Percentiles rank a stretch among this genome's conserved stretches.
Evolutionary conservation across 495 filamentous ascomycete genomes (phyloP).

Genomic region (Friedmanniomyces simplex): DNA sequence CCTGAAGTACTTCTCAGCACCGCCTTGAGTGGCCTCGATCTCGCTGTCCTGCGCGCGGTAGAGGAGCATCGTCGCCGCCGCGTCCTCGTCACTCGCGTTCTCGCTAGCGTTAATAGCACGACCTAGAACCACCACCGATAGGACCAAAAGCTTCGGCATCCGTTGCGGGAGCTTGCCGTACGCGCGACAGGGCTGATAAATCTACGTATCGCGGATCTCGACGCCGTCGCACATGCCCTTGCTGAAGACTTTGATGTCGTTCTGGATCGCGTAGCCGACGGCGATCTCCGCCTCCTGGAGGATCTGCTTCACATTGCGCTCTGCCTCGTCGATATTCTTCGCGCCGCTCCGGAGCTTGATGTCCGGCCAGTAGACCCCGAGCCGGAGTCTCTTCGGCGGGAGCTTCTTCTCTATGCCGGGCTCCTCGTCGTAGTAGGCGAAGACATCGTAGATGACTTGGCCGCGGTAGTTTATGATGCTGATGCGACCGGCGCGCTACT

Average conservation of each 20-base stretch:
- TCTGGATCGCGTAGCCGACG: background rate
- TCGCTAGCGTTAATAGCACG: background rate
- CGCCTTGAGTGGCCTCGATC: background rate
- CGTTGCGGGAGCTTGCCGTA: background rate
- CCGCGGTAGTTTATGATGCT: background rate
- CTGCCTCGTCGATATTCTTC: background rate
- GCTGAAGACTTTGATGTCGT: background rate
- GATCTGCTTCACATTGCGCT: background rate
- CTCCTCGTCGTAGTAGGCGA: background rate
- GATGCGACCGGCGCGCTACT: background rate
- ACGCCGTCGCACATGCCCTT: background rate
- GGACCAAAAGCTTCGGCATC: background rate
- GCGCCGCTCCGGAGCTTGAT: background rate
- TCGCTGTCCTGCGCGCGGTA: background rate
- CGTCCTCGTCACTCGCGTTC: background rate
- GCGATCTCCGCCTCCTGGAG: background rate
- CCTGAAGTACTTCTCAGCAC: background rate
- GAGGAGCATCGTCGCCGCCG: background rate
- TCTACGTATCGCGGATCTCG: background rate
- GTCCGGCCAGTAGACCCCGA: conserved; percentile 1
- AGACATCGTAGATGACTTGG: conserved; percentile 4
- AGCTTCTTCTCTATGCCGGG: background rate
- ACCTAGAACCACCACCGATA: background rate
- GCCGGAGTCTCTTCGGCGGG: background rate
- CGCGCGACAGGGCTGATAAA: background rate